A percentile compares a stretch with the other conserved stretches of the same genome.
These are phyloP conservation scores for Boletus sp. DNA, from an alignment of 1,284 basidiomycete species.

Conservation along the genomic window DNA sequence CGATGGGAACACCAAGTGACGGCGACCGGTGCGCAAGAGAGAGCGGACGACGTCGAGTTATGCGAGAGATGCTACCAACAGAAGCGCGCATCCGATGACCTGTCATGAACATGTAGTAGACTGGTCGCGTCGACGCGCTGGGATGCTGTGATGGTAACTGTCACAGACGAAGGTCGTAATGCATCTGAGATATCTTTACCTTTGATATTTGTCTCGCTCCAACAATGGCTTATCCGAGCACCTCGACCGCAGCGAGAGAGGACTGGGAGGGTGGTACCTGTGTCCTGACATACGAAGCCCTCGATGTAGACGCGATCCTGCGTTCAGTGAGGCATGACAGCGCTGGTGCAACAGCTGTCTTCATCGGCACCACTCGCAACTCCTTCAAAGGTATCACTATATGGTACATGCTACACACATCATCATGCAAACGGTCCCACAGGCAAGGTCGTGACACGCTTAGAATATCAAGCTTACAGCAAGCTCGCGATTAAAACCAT, in stretches of 20 bases:
- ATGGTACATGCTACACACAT: neutral
- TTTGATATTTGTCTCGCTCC: neutral
- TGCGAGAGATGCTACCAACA: constrained; percentile 6
- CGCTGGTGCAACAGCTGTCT: constrained; percentile 70
- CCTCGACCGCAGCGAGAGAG: constrained; percentile 47
- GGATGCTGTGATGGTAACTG: neutral
- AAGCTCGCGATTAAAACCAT: constrained; percentile 81
- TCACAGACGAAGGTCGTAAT: no score
- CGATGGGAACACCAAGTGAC: constrained; percentile 41
- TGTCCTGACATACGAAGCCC: constrained; percentile 53
- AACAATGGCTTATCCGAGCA: constrained; percentile 26
- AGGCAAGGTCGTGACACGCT: constrained; percentile 69
- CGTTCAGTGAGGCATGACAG: constrained; percentile 56
- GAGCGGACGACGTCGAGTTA: constrained; percentile 5
- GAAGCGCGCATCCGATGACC: constrained; percentile 6
- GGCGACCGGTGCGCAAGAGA: constrained; percentile 1
- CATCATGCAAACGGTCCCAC: constrained; percentile 10
- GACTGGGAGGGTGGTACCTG: constrained; percentile 50
- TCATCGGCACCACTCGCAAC: constrained; percentile 71
- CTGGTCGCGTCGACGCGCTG: neutral
- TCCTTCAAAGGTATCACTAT: constrained; percentile 46
- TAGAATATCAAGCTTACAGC: constrained; percentile 83
- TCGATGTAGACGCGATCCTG: constrained; percentile 57
- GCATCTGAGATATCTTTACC: neutral
- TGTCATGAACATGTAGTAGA: constrained; percentile 20